Base-by-base conservation (phyloP, 2,329 filamentous ascomycete genomes). In the Cladosporium sp. region DNA sequence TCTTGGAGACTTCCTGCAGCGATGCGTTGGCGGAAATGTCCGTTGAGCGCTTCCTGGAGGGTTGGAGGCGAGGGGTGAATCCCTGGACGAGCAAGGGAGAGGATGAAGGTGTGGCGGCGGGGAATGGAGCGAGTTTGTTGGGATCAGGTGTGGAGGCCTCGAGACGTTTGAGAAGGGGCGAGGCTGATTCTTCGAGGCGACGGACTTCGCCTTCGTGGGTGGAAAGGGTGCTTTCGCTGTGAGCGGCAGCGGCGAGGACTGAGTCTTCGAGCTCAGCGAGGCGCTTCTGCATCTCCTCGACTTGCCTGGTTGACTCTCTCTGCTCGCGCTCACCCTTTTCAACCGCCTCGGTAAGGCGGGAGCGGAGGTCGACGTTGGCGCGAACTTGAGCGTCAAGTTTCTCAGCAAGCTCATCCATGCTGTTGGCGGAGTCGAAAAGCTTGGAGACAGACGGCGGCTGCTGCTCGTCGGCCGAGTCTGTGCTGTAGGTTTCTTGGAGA, bases 141-240 rank as follows among this genome's bases (percentile, higher is more conserved):
- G 88, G 85, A 4, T 73, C 72, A 1, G 73, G 71, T 5, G 36
- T 26, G 26, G 61, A 10, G 51, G 44, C 15, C 26, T 64, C 51
- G 14, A 92, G 86, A 15, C 94, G 90, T 70, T 89, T 88, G 36
- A 98, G 86, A 73, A 95, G 91, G 21, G 84, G 83, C 74, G 87
- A 92, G 74, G 95, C 89, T 67, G 87, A 90, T 65, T 96, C 92
- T 71, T 90, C 89, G 64, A 98, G 81, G 26, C 85, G 82, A 21
- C 86, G 82, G 44, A 97, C 86, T 78, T 97, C 93, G 44, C 95
- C 92, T 77, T 98, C 95, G 74, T 97, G 93, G 59, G 88, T 89
- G 52, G 87, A 82, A 66, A 98, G 87, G 47, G 89, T 89, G 59
- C 94, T 93, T 76, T 99, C 95, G 0, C 92, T 94, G 24, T 90